Conservation (phyloP, 2,329 filamentous ascomycete species). For the Hortaea werneckii region DNA sequence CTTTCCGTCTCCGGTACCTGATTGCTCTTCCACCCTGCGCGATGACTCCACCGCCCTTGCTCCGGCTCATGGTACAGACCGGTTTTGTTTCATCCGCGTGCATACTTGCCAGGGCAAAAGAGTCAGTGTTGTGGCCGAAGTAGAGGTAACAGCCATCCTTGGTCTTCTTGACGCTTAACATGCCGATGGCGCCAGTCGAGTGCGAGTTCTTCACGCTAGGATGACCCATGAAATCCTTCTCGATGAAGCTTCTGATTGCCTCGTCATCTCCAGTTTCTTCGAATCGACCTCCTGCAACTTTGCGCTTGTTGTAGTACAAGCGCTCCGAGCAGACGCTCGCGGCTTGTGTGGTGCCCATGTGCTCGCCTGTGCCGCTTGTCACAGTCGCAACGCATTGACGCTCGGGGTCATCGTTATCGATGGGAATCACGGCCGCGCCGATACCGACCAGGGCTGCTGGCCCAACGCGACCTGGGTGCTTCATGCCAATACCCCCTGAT, state of each 20-base stretch:
- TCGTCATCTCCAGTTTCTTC: constrained; percentile 46
- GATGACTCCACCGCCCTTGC: constrained; percentile 39
- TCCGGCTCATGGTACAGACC: constrained; percentile 79
- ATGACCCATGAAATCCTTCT: constrained; percentile 86
- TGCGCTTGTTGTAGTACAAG: constrained; percentile 57
- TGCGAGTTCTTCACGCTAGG: constrained; percentile 71
- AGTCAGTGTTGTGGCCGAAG: constrained; percentile 94
- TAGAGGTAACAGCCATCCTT: constrained; percentile 68
- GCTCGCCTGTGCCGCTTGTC: constrained; percentile 90
- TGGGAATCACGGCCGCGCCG: constrained; percentile 79
- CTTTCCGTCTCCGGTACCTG: constrained; percentile 7
- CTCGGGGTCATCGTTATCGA: constrained; percentile 58
- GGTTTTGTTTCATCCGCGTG: constrained; percentile 65
- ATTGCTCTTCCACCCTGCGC: constrained; percentile 20
- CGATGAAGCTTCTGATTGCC: constrained; percentile 65
- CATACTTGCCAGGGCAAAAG: constrained; percentile 78
- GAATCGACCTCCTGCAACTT: constrained; percentile 50
- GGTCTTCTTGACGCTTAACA: constrained; percentile 82
- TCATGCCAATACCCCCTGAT: constrained; percentile 97
- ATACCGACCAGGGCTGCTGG: constrained; percentile 88
- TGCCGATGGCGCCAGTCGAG: constrained; percentile 78
- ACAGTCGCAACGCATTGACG: constrained; percentile 67
- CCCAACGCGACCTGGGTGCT: constrained; percentile 81
- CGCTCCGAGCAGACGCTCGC: constrained; percentile 78
- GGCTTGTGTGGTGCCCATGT: constrained; percentile 93